Evolutionary conservation across 2,329 filamentous ascomycete genomes (phyloP).

Genomic region (Trichophyton equinum): DNA sequence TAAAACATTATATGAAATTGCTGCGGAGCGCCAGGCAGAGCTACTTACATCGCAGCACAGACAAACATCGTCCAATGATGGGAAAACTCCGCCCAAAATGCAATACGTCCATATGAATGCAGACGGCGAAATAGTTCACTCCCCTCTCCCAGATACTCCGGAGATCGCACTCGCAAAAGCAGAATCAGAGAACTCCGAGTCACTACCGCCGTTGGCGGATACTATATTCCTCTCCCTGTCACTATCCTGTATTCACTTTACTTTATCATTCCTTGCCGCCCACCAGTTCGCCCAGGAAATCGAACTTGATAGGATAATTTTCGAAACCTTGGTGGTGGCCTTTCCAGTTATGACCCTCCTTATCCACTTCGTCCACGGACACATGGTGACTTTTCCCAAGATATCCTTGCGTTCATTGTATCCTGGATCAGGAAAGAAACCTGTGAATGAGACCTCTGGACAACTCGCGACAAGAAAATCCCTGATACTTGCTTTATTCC

Average conservation of each 20-base stretch:
- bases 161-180: neutral
- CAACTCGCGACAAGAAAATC: constrained; percentile 15
- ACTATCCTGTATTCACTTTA: constrained; percentile 34
- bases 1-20: constrained; percentile 35
- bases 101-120: constrained; percentile 23
- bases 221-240: constrained; percentile 33
- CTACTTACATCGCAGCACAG: constrained; percentile 12
- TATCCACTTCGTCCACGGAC: constrained; percentile 35
- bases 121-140: constrained; percentile 16
- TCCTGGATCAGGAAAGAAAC: neutral
- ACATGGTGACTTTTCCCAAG: constrained; percentile 25
- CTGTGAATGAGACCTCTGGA: constrained; percentile 4
- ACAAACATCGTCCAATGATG: neutral
- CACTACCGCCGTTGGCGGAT: constrained; percentile 30
- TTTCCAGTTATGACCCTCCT: constrained; percentile 33
- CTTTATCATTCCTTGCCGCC: constrained; percentile 34
- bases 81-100: constrained; percentile 5
- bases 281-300: constrained; percentile 35
- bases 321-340: constrained; percentile 27
- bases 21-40: constrained; percentile 31
- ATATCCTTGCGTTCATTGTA: neutral
- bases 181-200: constrained; percentile 13
- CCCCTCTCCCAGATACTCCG: constrained; percentile 14
- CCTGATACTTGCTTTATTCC: constrained; percentile 23
- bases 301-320: constrained; percentile 21